Base-by-base conservation (phyloP, 116 monocot genomes). In the Trichopus zeylanicus region DNA sequence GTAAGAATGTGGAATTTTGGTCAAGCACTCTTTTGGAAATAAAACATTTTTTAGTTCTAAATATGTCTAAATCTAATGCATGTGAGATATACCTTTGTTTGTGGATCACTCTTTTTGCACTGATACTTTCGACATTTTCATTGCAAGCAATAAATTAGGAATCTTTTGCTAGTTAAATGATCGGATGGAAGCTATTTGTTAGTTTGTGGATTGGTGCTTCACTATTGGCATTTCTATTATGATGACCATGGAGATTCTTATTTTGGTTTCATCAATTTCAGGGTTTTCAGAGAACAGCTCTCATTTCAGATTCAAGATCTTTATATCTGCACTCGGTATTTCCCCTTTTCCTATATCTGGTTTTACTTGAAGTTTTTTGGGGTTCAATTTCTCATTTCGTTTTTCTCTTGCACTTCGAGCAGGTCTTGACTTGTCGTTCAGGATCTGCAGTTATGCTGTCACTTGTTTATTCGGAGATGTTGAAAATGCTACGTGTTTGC, bases 281-380 rank as follows among this genome's bases (percentile, higher is more conserved):
- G 85, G 85, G 80, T 33, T 85, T 80, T 68, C 70, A 46, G 7
- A 80, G 80, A 51, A 56, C 55, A 30, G 49, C 60, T 56, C 37
- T 15, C 26, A 60, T 49, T 47, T 57, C 67, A 29, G 85, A 85
- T 68, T 22, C 71, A 18, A 56, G 77, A 31, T 46, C 77, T 20
- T 67, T 85, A 37, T 85, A 85, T 68, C 85, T 85, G 32, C 85
- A 85, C 51, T 77, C 85, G 13, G 85, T 85, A 78, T 52, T 67
- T 29, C 31, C 30, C 7, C 0, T 55, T 37, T 28, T 27, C 42
- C n/a, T n/a, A 42, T 42, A n/a, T 3, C 42, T 42, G 13, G 12
- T 42, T 42, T 42, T 42, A 42, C 42, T 42, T 18, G 1, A 42
- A 16, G 2, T 16, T 42, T 42, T 42, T 49, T 35, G 5, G 49